Evolutionary conservation across 805 yeast species (phyloP), one percentile per base, ranked within the genome.

Genomic region (Pichia rugopelliculosa): DNA sequence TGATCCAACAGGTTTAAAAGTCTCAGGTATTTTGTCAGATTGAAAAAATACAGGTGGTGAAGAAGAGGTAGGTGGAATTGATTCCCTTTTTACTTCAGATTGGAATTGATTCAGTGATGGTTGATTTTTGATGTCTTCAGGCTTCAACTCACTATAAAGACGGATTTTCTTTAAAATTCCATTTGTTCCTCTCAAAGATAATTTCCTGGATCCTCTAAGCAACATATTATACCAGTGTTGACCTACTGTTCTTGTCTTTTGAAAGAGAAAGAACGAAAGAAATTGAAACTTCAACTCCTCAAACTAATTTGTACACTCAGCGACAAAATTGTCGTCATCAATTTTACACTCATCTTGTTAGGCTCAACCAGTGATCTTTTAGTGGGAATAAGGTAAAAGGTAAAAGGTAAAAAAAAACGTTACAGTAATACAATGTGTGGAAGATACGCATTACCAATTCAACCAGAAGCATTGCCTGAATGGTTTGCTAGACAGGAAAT

Each of bases 381-480:
- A 5, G 34, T 6, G 7, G 34, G 9, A n/a, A 30, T n/a, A 30
- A n/a, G n/a, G n/a, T n/a, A n/a, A n/a, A n/a, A n/a, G n/a, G 34
- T 15, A 24, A 7, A 15, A 6, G 3, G 7, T 10, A n/a, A 15
- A n/a, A 18, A 3, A 5, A 15, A n/a, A 6, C 18, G 7, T 4
- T 30, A 6, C 33, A 30, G 6, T 13, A 41, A 3, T 12, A 25
- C 17, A 4, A 66, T 66, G 70, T 66, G 70, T 51, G 70, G 70
- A 21, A 51, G 70, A 39, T 66, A 64, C 52, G 62, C 69, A 3
- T 42, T 62, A 44, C 61, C 64, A 3, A 52, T 63, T 6, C 60
- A 57, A n/a, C 68, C 70, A 9, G 78, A 69, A 30, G 74, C 74
- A 36, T 51, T 77, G 34, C 66, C 68, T 4, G 70, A 68, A 42